These are phyloP conservation scores for Citrus unshiu DNA, from an alignment of 345 rosid genomes.

Conservation along the genomic window DNA sequence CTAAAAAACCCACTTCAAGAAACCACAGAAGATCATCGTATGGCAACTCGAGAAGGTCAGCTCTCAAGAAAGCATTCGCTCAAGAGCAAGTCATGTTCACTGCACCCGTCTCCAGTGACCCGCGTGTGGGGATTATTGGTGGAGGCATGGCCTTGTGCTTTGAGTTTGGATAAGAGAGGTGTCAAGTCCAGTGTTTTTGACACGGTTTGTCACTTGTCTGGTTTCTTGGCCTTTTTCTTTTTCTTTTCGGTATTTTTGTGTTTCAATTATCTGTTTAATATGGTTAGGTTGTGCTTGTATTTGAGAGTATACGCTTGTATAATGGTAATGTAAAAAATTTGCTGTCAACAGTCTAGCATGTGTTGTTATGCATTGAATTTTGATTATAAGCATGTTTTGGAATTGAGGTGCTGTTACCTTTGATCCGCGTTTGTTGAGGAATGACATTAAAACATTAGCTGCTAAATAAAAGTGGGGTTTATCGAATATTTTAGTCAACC, in stretches of 20 bases:
- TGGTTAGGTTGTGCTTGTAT: background rate
- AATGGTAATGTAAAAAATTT: background rate
- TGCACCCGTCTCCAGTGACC: conserved; percentile 47
- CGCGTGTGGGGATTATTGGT: conserved; percentile 73
- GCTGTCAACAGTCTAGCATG: too few species aligned
- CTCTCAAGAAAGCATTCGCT: conserved; percentile 59
- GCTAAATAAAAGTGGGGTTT: too few species aligned
- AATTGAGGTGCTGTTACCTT: too few species aligned
- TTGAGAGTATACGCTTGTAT: background rate
- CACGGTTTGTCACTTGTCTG: conserved; percentile 61
- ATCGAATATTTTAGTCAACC: too few species aligned
- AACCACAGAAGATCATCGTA: conserved; percentile 48
- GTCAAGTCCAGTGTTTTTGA: conserved; percentile 84
- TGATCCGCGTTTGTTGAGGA: too few species aligned
- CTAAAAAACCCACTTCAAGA: conserved; percentile 39
- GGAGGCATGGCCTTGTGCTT: conserved; percentile 88
- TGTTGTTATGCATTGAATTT: background rate
- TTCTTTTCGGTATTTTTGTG: too few species aligned
- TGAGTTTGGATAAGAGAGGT: conserved; percentile 69
- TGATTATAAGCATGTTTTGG: background rate
- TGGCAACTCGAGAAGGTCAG: conserved; percentile 82
- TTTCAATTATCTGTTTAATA: conserved; percentile 20
- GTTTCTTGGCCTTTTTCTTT: background rate
- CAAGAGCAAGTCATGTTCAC: conserved; percentile 82
- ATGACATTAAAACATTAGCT: too few species aligned